phyloP scores from a whole-genome alignment of 2,329 filamentous ascomycete genomes.

The Calonectria pseudoreteaudii region DNA sequence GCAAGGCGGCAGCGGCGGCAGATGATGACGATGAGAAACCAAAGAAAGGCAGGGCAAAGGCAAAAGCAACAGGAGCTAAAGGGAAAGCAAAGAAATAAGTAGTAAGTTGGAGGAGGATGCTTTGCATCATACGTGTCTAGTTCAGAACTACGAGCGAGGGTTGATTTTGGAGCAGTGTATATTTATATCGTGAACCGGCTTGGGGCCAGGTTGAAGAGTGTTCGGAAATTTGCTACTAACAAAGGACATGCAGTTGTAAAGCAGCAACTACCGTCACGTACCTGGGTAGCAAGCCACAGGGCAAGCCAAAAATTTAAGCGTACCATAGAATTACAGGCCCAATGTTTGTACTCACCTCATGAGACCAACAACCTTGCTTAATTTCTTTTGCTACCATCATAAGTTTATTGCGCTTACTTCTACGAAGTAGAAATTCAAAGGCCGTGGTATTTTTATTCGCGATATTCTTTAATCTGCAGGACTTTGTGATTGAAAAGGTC shows the following conservation, averaged over 20 bases:
- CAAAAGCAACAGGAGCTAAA: conserved; percentile 55
- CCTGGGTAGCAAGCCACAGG: neutral
- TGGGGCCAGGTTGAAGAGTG: neutral
- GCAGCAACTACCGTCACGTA: neutral
- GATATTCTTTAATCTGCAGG: neutral
- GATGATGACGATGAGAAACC: conserved; percentile 64
- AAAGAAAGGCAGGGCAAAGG: conserved; percentile 60
- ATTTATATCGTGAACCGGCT: neutral
- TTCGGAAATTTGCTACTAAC: neutral
- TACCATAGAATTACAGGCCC: neutral
- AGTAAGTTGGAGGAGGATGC: neutral
- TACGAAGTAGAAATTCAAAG: neutral
- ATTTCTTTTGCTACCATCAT: neutral
- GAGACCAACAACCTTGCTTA: neutral
- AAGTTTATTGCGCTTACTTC: neutral
- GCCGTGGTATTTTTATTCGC: neutral
- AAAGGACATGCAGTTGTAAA: neutral
- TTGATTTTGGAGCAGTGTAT: neutral
- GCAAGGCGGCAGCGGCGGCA: conserved; percentile 57
- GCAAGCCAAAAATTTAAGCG: neutral
- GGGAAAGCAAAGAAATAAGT: conserved; percentile 60
- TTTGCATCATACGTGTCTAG: neutral
- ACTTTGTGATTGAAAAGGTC: neutral
- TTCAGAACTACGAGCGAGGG: neutral
- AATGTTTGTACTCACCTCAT: neutral